phyloP scores from a whole-genome alignment of 352 stramenopile species.

The Globisporangium alternatum region DNA sequence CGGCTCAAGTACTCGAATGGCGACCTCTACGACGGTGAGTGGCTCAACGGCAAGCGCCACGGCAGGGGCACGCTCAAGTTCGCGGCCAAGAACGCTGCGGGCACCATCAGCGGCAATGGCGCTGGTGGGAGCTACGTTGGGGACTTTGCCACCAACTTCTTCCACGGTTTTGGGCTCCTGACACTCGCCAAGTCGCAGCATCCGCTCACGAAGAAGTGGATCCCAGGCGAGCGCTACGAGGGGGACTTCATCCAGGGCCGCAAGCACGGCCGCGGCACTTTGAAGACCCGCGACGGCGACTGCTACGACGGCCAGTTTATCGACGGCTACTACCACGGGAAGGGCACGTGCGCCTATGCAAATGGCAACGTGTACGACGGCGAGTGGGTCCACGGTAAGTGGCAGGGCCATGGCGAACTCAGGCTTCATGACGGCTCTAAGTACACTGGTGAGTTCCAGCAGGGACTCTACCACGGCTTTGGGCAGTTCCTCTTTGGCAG shows the following conservation, averaged over 20 bases:
- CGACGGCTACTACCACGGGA: conserved; percentile 48
- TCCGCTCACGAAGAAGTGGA: conserved; percentile 62
- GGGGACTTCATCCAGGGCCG: conserved; percentile 51
- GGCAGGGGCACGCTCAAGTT: conserved; percentile 58
- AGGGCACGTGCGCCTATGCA: conserved; percentile 53
- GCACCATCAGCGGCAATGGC: not conserved
- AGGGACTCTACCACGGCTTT: conserved; percentile 56
- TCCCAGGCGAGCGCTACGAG: conserved; percentile 59
- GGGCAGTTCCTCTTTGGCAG: conserved; percentile 48
- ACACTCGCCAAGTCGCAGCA: conserved; percentile 49
- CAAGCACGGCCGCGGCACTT: conserved; percentile 50
- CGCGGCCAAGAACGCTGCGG: conserved; percentile 18
- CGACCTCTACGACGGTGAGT: conserved; percentile 84
- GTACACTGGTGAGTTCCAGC: conserved; percentile 55
- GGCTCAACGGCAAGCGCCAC: conserved; percentile 78
- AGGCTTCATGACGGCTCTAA: conserved; percentile 41
- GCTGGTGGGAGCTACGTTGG: conserved; percentile 37
- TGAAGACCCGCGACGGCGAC: conserved; percentile 34
- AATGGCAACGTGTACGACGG: conserved; percentile 70
- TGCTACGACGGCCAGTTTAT: conserved; percentile 56
- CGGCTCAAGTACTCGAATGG: conserved; percentile 70
- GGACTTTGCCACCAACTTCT: conserved; percentile 52
- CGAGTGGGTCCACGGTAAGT: conserved; percentile 55
- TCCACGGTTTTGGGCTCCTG: conserved; percentile 62
- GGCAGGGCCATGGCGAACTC: conserved; percentile 53